Conservation (phyloP, 257 asterid species). For the Lantana camara region DNA sequence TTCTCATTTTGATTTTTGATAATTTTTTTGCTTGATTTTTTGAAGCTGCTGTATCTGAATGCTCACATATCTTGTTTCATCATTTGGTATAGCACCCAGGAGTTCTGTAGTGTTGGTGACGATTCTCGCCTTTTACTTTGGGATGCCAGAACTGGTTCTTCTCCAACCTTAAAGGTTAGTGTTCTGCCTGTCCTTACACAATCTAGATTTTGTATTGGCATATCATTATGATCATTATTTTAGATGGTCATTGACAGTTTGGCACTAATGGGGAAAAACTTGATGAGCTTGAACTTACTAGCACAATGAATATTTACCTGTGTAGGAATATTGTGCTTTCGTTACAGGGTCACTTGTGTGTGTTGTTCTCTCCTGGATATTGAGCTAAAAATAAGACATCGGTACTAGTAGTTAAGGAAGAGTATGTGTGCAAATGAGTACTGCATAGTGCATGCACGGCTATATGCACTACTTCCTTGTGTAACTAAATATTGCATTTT, state of each 20-base stretch:
- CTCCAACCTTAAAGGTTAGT: conserved; percentile 73
- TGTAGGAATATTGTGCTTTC: neutral
- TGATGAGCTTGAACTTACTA: neutral
- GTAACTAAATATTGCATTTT: conserved; percentile 18
- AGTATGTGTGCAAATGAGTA: neutral
- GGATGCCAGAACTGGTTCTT: conserved; percentile 81
- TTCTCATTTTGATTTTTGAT: conserved; percentile 19
- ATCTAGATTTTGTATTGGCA: too few relatives aligned
- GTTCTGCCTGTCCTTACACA: conserved; percentile 14
- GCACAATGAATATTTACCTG: neutral
- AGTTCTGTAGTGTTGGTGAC: conserved; percentile 97
- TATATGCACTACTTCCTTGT: neutral
- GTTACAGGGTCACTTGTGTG: neutral
- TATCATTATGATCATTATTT: neutral
- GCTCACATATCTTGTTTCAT: conserved; percentile 26
- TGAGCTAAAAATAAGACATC: neutral
- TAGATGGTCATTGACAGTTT: neutral
- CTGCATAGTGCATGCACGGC: neutral
- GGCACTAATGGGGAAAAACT: neutral
- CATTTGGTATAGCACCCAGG: conserved; percentile 61
- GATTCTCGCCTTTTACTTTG: conserved; percentile 92
- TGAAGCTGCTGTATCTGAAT: conserved; percentile 14
- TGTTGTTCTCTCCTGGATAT: neutral
- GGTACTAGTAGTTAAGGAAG: neutral
- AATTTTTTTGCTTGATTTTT: neutral